Percentiles rank a stretch among this genome's conserved stretches.
Evolutionary conservation across 352 stramenopile species (phyloP).

Genomic region (Globisporangium canariense): DNA sequence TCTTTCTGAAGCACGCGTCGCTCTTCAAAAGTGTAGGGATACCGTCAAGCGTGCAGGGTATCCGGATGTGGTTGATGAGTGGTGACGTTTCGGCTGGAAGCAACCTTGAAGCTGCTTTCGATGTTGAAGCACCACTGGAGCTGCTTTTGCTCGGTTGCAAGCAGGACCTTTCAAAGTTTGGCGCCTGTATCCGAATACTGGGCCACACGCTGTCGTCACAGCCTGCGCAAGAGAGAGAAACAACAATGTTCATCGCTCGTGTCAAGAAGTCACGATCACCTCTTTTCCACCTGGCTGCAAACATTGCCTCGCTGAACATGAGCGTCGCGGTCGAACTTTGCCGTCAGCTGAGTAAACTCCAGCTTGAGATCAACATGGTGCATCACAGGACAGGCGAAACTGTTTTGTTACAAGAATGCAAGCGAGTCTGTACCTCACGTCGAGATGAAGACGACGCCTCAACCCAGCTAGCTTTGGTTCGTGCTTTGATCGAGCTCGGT

Average conservation of each 20-base stretch:
- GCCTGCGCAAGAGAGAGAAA: neutral
- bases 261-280: slow-evolving; percentile 25
- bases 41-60: slow-evolving; percentile 3
- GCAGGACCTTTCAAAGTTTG: neutral
- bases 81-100: neutral
- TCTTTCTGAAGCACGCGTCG: slow-evolving; percentile 28
- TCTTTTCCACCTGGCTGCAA: slow-evolving; percentile 48
- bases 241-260: neutral
- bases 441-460: slow-evolving; percentile 2
- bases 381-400: slow-evolving; percentile 39
- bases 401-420: slow-evolving; percentile 54
- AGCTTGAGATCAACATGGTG: slow-evolving; percentile 49
- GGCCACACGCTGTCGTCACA: neutral
- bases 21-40: slow-evolving; percentile 2
- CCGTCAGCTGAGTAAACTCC: slow-evolving; percentile 29
- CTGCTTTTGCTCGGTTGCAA: slow-evolving; percentile 24
- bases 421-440: slow-evolving; percentile 31
- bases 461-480: slow-evolving; percentile 35
- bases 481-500: slow-evolving; percentile 45
- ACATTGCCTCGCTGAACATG: slow-evolving; percentile 41
- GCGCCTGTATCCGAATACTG: slow-evolving; percentile 21
- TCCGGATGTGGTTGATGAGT: slow-evolving; percentile 6
- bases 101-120: slow-evolving; percentile 10
- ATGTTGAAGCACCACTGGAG: slow-evolving; percentile 27
- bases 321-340: slow-evolving; percentile 53